phyloP scores from a whole-genome alignment of 805 yeast species.

The Lachancea thermotolerans region DNA sequence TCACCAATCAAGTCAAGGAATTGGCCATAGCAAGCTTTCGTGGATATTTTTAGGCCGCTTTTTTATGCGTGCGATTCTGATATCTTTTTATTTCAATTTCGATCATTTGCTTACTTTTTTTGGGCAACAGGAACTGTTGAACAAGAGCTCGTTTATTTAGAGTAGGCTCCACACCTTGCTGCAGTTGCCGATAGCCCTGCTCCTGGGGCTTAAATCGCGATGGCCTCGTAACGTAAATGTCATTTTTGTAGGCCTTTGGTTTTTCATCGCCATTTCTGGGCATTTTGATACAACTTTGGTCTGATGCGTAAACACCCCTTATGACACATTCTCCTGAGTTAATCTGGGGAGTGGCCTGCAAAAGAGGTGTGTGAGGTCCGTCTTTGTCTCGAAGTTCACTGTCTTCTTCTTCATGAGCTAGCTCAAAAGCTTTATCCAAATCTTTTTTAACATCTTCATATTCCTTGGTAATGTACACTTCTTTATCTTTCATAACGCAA shows the following conservation, averaged over 20 bases:
- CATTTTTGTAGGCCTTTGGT: background rate
- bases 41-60: too few relatives aligned
- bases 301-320: background rate
- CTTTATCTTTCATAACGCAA: conserved; percentile 35
- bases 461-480: conserved; percentile 42
- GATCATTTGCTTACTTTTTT: too few relatives aligned
- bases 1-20: too few relatives aligned
- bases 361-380: background rate
- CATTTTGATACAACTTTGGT: too few relatives aligned
- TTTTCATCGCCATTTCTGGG: background rate
- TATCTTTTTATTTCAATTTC: too few relatives aligned
- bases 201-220: background rate
- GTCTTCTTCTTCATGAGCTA: background rate
- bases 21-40: too few relatives aligned
- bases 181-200: background rate
- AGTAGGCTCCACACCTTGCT: background rate
- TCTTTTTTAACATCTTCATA: conserved; percentile 38
- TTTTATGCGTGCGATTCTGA: too few relatives aligned
- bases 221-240: background rate
- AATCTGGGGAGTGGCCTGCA: too few relatives aligned
- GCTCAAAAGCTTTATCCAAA: conserved; percentile 11
- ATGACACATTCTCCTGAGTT: background rate
- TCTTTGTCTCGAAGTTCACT: background rate
- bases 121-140: too few relatives aligned
- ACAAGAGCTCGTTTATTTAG: too few relatives aligned